Conservation (phyloP, 352 stramenopile species). For the Phytophthora multivora region DNA sequence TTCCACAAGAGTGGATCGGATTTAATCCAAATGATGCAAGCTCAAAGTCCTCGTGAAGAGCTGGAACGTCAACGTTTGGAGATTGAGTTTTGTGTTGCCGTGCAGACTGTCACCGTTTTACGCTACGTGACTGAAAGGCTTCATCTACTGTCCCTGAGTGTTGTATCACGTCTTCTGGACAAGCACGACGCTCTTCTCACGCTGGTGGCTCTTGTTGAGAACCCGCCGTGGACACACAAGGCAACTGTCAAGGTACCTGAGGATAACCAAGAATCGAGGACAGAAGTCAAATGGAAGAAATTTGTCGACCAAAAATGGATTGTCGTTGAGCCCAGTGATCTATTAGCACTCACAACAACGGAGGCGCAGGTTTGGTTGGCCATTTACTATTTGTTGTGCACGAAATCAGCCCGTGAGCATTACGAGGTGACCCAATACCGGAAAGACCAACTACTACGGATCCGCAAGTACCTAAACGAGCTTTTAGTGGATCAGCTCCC, state of each 20-base stretch:
- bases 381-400: constrained; percentile 94
- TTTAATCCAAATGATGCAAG: constrained; percentile 65
- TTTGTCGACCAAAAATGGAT: constrained; percentile 93
- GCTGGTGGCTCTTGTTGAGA: constrained; percentile 93
- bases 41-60: constrained; percentile 59
- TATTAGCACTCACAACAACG: constrained; percentile 92
- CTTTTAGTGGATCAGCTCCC: constrained; percentile 95
- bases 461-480: constrained; percentile 96
- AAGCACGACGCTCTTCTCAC: constrained; percentile 95
- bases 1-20: constrained; percentile 80
- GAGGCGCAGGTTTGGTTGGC: constrained; percentile 96
- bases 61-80: constrained; percentile 78
- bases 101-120: constrained; percentile 89
- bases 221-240: constrained; percentile 95
- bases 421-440: constrained; percentile 96
- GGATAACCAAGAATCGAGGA: constrained; percentile 24
- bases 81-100: constrained; percentile 86
- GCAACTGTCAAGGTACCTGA: constrained; percentile 19
- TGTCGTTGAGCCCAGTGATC: constrained; percentile 79
- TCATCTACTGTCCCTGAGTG: constrained; percentile 81
- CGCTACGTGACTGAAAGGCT: constrained; percentile 92
- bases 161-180: constrained; percentile 93
- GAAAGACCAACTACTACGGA: constrained; percentile 92
- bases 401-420: constrained; percentile 90
- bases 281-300: constrained; percentile 88